phyloP scores from a whole-genome alignment of 257 asterid genomes.

The Solanum habrochaites region DNA sequence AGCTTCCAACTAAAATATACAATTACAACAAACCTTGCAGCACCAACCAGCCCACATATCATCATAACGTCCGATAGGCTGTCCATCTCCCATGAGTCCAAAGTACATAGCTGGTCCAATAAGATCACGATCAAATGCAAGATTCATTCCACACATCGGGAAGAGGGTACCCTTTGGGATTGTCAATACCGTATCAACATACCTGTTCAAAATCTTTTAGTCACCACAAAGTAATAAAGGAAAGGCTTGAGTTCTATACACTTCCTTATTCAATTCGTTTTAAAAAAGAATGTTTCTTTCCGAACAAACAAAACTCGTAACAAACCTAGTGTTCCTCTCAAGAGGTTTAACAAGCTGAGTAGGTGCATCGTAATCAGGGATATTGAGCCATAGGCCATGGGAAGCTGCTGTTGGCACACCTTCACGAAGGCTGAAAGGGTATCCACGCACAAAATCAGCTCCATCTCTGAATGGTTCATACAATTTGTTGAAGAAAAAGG shows the following conservation, averaged over 20 bases:
- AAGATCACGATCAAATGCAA: not conserved
- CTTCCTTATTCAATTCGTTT: not conserved
- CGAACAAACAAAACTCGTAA: not conserved
- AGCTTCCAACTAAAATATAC: constrained; percentile 12
- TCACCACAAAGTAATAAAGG: too few relatives aligned
- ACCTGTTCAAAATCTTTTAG: constrained; percentile 12
- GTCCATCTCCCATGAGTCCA: not conserved
- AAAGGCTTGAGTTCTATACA: not conserved
- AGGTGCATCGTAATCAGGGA: not conserved
- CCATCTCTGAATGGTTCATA: not conserved
- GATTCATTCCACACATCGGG: not conserved
- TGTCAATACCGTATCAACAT: not conserved
- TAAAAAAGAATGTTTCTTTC: not conserved
- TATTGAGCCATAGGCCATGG: not conserved
- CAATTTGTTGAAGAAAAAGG: not conserved
- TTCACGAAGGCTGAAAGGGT: not conserved
- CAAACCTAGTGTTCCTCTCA: not conserved
- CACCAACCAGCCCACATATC: not conserved
- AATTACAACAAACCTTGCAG: constrained; percentile 25
- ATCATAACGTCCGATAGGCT: not conserved
- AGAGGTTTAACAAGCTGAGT: not conserved
- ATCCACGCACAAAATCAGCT: not conserved
- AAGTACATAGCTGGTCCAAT: not conserved
- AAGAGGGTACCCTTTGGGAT: not conserved
- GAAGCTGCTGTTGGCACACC: not conserved